Evolutionary conservation across 75 land plant genomes (phyloP).

Genomic region (Picea glauca): DNA sequence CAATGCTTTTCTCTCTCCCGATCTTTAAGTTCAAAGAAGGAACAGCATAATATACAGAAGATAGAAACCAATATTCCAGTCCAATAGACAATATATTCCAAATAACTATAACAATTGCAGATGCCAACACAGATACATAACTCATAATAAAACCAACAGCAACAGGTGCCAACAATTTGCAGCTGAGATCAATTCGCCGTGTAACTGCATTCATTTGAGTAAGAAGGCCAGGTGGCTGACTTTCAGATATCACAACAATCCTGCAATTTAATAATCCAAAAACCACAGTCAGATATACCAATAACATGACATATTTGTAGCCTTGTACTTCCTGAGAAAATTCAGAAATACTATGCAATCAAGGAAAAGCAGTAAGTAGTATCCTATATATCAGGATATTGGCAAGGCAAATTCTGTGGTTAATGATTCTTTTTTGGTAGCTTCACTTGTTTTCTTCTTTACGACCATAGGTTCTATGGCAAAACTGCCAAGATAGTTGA

Average conservation of each 20-base stretch:
- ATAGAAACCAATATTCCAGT: constrained; percentile 81
- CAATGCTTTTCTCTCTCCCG: constrained; percentile 15
- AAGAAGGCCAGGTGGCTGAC: constrained; percentile 45
- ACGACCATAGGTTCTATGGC: not conserved
- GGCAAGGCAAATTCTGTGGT: not conserved
- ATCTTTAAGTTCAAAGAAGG: constrained; percentile 50
- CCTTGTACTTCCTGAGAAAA: not conserved
- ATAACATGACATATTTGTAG: not conserved
- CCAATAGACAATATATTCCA: constrained; percentile 74
- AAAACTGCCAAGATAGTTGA: not conserved
- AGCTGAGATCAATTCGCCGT: constrained; percentile 80
- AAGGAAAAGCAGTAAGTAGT: not conserved
- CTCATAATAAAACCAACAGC: constrained; percentile 81
- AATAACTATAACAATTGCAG: constrained; percentile 57
- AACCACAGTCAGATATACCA: not conserved
- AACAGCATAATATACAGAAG: constrained; percentile 59
- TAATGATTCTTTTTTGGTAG: not conserved
- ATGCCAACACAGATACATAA: constrained; percentile 64
- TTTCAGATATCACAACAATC: constrained; percentile 81
- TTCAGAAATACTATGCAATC: not conserved
- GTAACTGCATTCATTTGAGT: constrained; percentile 71
- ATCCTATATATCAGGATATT: not conserved
- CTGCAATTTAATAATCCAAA: constrained; percentile 32
- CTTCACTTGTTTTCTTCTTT: not conserved
- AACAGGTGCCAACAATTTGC: constrained; percentile 87